A percentile compares a stretch with the other conserved stretches of the same genome.
These are phyloP conservation scores for Benincasa hispida DNA, from an alignment of 306 rosid genomes.

Conservation along the genomic window DNA sequence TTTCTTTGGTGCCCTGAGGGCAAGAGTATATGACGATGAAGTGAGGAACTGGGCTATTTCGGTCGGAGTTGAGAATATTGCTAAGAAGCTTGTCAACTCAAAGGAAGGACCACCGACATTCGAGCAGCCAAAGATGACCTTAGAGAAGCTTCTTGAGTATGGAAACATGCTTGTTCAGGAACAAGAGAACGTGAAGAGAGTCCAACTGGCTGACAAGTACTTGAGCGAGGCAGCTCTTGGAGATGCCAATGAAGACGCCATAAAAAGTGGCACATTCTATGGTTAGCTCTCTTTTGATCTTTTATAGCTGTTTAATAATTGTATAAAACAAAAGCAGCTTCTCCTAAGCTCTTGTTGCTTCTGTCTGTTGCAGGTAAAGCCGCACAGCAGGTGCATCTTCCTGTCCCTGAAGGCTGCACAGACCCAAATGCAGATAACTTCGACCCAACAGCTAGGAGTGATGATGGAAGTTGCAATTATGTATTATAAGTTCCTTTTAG, in stretches of 20 bases:
- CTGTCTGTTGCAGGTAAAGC: slow-evolving; percentile 43
- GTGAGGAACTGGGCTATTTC: slow-evolving; percentile 54
- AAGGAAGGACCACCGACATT: slow-evolving; percentile 62
- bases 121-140: slow-evolving; percentile 49
- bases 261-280: slow-evolving; percentile 40
- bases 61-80: slow-evolving; percentile 30
- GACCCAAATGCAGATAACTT: slow-evolving; percentile 53
- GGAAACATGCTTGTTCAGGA: slow-evolving; percentile 69
- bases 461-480: slow-evolving; percentile 59
- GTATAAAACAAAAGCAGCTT: background rate
- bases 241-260: slow-evolving; percentile 53
- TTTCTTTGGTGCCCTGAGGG: slow-evolving; percentile 69
- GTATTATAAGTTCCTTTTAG: slow-evolving; percentile 21
- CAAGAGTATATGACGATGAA: slow-evolving; percentile 66
- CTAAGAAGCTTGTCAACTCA: slow-evolving; percentile 71
- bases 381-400: slow-evolving; percentile 52
- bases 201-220: slow-evolving; percentile 66
- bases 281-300: slow-evolving; percentile 25
- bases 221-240: slow-evolving; percentile 68
- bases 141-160: slow-evolving; percentile 46
- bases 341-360: background rate
- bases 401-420: slow-evolving; percentile 60
- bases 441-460: slow-evolving; percentile 81
- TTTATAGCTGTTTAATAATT: background rate
- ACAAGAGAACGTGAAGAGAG: slow-evolving; percentile 76